A percentile compares a stretch with the other conserved stretches of the same genome.
phyloP scores from a whole-genome alignment of 352 stramenopile species.

The Plasmopara halstedii region DNA sequence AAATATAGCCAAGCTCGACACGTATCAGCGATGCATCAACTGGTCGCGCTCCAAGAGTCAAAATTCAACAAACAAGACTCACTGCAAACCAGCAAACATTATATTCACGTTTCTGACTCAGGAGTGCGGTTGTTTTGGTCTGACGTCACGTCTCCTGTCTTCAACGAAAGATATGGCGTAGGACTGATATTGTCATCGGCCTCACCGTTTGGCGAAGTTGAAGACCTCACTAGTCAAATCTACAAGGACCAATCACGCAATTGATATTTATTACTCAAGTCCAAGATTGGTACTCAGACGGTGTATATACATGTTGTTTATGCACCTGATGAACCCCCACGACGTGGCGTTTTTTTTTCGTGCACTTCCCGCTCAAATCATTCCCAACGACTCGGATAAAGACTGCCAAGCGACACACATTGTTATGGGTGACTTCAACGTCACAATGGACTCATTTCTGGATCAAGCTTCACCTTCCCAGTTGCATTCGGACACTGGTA shows the following conservation, averaged over 20 bases:
- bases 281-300: not conserved
- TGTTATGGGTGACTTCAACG: conserved; percentile 6
- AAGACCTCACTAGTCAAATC: conserved; percentile 4
- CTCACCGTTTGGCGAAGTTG: conserved; percentile 4
- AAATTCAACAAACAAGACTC: conserved; percentile 4
- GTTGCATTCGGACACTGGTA: not conserved
- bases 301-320: conserved; percentile 10
- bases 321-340: conserved; percentile 2
- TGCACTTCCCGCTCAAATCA: not conserved
- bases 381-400: not conserved
- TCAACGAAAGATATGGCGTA: conserved; percentile 1
- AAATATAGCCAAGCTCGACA: not conserved
- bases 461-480: not conserved
- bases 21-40: conserved; percentile 8
- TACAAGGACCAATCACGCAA: conserved; percentile 3
- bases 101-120: conserved; percentile 7
- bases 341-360: conserved; percentile 3
- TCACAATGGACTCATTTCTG: not conserved
- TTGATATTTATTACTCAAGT: conserved; percentile 11
- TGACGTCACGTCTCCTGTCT: not conserved
- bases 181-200: conserved; percentile 6
- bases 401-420: not conserved
- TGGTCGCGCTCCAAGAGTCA: conserved; percentile 10
- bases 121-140: conserved; percentile 10
- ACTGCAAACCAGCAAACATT: conserved; percentile 8